A percentile compares a stretch with the other conserved stretches of the same genome.
phyloP scores from a whole-genome alignment of 768 basidiomycete genomes.

The Megacollybia marginata region DNA sequence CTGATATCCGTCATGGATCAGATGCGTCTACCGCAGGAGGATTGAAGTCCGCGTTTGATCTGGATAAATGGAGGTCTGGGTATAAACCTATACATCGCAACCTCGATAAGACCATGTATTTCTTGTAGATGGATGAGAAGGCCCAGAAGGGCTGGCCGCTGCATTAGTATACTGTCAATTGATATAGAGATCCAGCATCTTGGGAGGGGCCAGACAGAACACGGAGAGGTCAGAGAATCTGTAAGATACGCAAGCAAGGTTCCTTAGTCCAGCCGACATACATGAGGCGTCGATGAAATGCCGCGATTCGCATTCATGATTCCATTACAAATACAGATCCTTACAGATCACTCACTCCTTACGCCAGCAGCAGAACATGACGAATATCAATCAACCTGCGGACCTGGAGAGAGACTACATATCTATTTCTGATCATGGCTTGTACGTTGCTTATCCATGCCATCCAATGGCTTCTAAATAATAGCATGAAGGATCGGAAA shows the following conservation, averaged over 20 bases:
- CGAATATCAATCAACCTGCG: slow-evolving; percentile 47
- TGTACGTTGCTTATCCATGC: slow-evolving; percentile 37
- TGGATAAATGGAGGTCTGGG: neutral
- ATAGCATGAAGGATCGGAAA: slow-evolving; percentile 62
- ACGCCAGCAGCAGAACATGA: slow-evolving; percentile 9
- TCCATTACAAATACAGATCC: no score
- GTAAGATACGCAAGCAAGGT: no score
- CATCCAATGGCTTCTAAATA: slow-evolving; percentile 2
- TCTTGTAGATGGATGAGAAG: neutral
- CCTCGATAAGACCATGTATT: neutral
- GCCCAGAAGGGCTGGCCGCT: no score
- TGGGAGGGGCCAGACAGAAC: no score
- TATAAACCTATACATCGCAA: neutral
- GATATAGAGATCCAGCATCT: no score
- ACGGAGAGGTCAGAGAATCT: no score
- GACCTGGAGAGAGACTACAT: slow-evolving; percentile 57
- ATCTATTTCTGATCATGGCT: slow-evolving; percentile 71
- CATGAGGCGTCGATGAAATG: no score
- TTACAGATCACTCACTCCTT: no score
- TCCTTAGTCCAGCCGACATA: no score
- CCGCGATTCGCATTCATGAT: no score
- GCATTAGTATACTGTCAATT: no score
- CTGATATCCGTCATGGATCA: slow-evolving; percentile 9
- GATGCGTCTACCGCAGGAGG: slow-evolving; percentile 13
- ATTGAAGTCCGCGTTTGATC: neutral